These are phyloP conservation scores for Dysphania ambrosioides DNA, from an alignment of 148 eudicot species.

Conservation along the genomic window DNA sequence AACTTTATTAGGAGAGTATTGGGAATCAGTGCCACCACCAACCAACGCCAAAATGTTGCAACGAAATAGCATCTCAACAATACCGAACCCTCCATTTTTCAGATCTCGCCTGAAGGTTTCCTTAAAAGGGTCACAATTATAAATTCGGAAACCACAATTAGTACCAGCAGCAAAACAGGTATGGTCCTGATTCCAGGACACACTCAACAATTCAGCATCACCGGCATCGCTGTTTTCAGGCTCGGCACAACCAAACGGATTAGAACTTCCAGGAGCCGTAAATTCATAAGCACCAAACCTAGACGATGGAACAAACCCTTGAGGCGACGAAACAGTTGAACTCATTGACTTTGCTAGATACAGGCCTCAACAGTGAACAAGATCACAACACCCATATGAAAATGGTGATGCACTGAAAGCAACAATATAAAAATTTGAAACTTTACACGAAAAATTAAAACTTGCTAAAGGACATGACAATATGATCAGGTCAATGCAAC, in stretches of 20 bases:
- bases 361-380: conserved; percentile 22
- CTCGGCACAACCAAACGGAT: conserved; percentile 39
- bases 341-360: conserved; percentile 44
- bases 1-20: conserved; percentile 86
- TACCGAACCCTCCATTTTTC: conserved; percentile 84
- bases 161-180: conserved; percentile 94
- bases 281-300: conserved; percentile 47
- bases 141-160: conserved; percentile 81
- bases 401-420: conserved; percentile 7
- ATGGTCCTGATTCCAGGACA: conserved; percentile 94
- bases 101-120: conserved; percentile 90
- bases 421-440: conserved; percentile 15
- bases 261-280: conserved; percentile 32
- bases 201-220: conserved; percentile 62
- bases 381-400: conserved; percentile 27
- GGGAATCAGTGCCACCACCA: conserved; percentile 78
- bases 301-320: conserved; percentile 41
- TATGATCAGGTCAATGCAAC: background rate
- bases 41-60: conserved; percentile 86
- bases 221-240: conserved; percentile 45
- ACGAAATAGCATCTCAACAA: conserved; percentile 93
- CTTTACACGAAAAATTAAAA: background rate
- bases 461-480: background rate
- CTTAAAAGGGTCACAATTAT: conserved; percentile 83
- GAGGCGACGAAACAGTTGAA: conserved; percentile 53